phyloP scores from a whole-genome alignment of 139 green algal genomes.

The Nannochloris sp. region DNA sequence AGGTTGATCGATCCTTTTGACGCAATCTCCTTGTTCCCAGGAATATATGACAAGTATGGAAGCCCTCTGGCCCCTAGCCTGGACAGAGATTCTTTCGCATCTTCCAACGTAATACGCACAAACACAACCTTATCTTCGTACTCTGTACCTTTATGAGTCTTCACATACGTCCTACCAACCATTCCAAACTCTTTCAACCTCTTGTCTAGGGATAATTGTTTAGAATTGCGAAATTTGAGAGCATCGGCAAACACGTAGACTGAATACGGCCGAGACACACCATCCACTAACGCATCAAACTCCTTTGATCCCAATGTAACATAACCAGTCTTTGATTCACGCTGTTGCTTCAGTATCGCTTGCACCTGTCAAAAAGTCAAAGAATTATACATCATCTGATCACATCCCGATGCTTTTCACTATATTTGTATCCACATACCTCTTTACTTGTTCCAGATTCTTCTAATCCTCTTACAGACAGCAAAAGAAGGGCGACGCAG shows the following conservation, averaged over 20 bases:
- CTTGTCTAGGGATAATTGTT: constrained; percentile 26
- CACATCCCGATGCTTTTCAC: too few relatives aligned
- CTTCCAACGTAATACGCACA: constrained; percentile 42
- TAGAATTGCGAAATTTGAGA: constrained; percentile 33
- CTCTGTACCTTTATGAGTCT: constrained; percentile 5
- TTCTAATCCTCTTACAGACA: too few relatives aligned
- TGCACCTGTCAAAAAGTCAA: neutral
- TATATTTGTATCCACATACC: too few relatives aligned
- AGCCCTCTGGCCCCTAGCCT: constrained; percentile 47
- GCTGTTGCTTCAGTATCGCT: constrained; percentile 14
- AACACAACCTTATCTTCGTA: constrained; percentile 44
- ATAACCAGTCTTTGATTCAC: constrained; percentile 25
- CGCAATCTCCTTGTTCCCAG: constrained; percentile 18
- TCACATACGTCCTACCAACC: constrained; percentile 15
- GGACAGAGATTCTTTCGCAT: constrained; percentile 21
- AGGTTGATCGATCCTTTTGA: constrained; percentile 32
- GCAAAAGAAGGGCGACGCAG: too few relatives aligned
- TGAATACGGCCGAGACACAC: constrained; percentile 33
- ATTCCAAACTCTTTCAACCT: constrained; percentile 29
- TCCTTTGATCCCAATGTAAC: constrained; percentile 21
- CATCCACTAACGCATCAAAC: constrained; percentile 25
- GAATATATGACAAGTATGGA: constrained; percentile 44
- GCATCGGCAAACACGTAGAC: constrained; percentile 39
- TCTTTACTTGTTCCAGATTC: too few relatives aligned
- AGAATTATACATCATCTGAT: too few relatives aligned